Evolutionary conservation across 306 rosid species (phyloP).

Genomic region (Begonia loranthoides): DNA sequence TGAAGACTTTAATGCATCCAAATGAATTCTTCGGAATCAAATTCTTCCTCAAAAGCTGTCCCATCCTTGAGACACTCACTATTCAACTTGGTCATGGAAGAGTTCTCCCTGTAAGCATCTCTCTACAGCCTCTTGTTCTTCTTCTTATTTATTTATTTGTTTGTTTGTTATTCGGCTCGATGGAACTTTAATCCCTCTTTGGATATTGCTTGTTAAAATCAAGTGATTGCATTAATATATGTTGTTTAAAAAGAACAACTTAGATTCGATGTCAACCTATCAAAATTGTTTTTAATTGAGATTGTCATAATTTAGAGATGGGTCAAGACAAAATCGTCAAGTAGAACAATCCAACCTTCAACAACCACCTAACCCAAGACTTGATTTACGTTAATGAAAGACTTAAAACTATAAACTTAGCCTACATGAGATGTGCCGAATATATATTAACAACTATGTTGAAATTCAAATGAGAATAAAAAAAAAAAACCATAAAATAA

Average conservation of each 20-base stretch:
- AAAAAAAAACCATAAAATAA: too few species aligned
- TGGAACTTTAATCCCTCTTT: background rate
- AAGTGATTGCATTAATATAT: too few species aligned
- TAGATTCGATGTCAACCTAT: background rate
- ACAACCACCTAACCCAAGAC: too few species aligned
- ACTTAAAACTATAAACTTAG: too few species aligned
- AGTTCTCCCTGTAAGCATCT: conserved; percentile 14
- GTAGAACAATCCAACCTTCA: too few species aligned
- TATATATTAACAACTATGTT: too few species aligned
- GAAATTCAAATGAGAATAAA: too few species aligned
- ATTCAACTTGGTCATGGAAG: conserved; percentile 7
- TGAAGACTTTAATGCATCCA: conserved; percentile 26
- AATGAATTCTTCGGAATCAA: conserved; percentile 24
- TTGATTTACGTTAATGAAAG: too few species aligned
- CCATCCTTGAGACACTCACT: conserved; percentile 23
- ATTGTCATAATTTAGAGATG: too few species aligned
- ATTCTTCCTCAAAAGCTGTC: conserved; percentile 31
- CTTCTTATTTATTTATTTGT: background rate
- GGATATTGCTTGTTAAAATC: background rate
- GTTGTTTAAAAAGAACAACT: background rate
- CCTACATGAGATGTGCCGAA: too few species aligned
- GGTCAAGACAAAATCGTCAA: too few species aligned
- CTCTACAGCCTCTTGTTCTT: background rate
- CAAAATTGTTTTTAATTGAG: too few species aligned
- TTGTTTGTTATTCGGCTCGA: background rate